Percentiles rank a stretch among this genome's conserved stretches.
Evolutionary conservation across 2,329 filamentous ascomycete genomes (phyloP).

Genomic region (Xylariaceae sp.): DNA sequence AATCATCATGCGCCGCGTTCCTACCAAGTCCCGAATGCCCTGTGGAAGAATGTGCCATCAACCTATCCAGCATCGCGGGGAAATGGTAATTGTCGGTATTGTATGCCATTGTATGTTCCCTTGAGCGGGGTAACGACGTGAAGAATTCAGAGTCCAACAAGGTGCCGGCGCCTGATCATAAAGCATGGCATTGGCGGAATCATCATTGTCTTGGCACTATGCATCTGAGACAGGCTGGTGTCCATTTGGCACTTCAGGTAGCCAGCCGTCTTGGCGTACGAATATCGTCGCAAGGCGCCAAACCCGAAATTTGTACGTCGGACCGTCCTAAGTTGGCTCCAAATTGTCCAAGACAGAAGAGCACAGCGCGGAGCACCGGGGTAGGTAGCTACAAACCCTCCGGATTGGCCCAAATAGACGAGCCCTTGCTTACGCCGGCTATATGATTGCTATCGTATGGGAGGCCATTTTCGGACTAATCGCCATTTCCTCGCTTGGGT

Average conservation of each 20-base stretch:
- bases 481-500: background rate
- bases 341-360: background rate
- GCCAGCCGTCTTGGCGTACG: background rate
- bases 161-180: slow-evolving; percentile 23
- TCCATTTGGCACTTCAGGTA: slow-evolving; percentile 11
- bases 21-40: slow-evolving; percentile 21
- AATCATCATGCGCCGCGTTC: slow-evolving; percentile 9
- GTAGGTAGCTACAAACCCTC: background rate
- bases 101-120: slow-evolving; percentile 20
- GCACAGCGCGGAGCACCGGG: background rate
- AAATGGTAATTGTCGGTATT: slow-evolving; percentile 32
- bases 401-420: background rate
- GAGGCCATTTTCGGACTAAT: background rate
- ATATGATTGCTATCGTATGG: background rate
- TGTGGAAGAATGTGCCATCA: slow-evolving; percentile 30
- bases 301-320: too few relatives aligned
- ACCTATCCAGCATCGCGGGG: slow-evolving; percentile 39
- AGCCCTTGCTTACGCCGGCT: background rate
- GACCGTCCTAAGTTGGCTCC: background rate
- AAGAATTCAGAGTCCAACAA: slow-evolving; percentile 11
- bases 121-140: slow-evolving; percentile 26
- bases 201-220: slow-evolving; percentile 21
- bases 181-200: slow-evolving; percentile 20
- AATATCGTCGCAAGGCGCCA: background rate
- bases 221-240: slow-evolving; percentile 16